phyloP scores from a whole-genome alignment of 345 rosid species.

The Adansonia digitata region DNA sequence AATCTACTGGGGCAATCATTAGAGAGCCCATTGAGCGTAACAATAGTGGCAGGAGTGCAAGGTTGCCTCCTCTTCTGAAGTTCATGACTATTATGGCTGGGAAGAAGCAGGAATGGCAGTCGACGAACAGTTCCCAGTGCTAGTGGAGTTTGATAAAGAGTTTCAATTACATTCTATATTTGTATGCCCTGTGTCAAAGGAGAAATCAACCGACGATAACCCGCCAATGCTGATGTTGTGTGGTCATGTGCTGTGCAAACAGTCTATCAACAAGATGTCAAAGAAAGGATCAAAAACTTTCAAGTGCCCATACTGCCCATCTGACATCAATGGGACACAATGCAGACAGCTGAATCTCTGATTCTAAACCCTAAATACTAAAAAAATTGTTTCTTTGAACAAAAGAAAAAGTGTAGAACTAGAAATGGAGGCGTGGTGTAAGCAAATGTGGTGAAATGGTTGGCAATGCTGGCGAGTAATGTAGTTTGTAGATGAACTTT shows the following conservation, averaged over 20 bases:
- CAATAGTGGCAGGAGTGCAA: constrained; percentile 53
- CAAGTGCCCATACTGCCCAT: constrained; percentile 62
- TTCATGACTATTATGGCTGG: constrained; percentile 50
- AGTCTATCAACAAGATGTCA: constrained; percentile 49
- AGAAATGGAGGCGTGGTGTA: constrained; percentile 12
- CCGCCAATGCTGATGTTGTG: constrained; percentile 71
- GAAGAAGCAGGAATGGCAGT: constrained; percentile 58
- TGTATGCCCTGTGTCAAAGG: constrained; percentile 68
- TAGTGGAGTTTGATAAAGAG: constrained; percentile 50
- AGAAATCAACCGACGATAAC: constrained; percentile 54
- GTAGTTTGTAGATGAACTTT: constrained; percentile 20
- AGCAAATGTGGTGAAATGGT: background rate
- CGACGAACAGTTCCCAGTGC: constrained; percentile 62
- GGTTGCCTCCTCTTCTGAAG: constrained; percentile 59
- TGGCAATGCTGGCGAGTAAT: constrained; percentile 18
- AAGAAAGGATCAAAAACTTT: constrained; percentile 42
- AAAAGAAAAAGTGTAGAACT: background rate
- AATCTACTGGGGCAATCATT: constrained; percentile 45
- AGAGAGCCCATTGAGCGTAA: constrained; percentile 44
- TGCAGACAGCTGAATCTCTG: constrained; percentile 53
- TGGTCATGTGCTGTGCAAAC: constrained; percentile 64
- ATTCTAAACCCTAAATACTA: constrained; percentile 16
- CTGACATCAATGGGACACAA: constrained; percentile 31
- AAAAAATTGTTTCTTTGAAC: background rate
- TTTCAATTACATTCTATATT: constrained; percentile 62